Base-by-base conservation (phyloP, 164 flowering plant genomes). In the Nymphaea colorata region DNA sequence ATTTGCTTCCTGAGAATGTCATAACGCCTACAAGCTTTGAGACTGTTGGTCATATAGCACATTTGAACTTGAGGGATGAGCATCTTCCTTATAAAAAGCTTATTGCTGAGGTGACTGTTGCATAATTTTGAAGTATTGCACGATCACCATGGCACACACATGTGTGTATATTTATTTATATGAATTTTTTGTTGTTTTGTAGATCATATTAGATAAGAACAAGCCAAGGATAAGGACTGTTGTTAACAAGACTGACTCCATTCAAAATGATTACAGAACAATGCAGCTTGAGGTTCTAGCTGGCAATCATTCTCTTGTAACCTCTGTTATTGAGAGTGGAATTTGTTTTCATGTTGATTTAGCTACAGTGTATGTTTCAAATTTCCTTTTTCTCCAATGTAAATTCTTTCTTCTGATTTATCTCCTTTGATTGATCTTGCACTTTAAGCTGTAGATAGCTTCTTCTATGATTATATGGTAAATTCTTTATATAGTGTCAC, bases 261-360 rank as follows among this genome's bases (percentile, higher is more conserved):
- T 94, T 68, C 84, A 87, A 41, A 87, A 87, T 78, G 89, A 86
- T 72, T 94, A 81, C 78, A 85, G 96, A 75, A 91, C 96, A n/a
- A 91, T 91, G 96, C 87, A 90, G 78, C 93, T 94, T 64, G 96
- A 91, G 79, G 90, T 94, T 80, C 80, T 94, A 69, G 92, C 91
- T 59, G 96, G 99, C 75, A 94, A 94, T 71, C 87, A 76, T 72
- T 91, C 98, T 64, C 89, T 94, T 75, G 88, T 86, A 64, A 85
- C 99, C 61, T 82, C 81, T 11, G 84, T 91, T 2, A 77, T 85
- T 55, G 99, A 94, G 78, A 91, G 86, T 77, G 97, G 98, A 68
- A 25, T 91, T 68, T 85, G 84, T 47, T 90, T 94, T 78, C 86
- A 86, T 62, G 80, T 90, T 69, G 96, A 94, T 80, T 78, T 94